A percentile compares a stretch with the other conserved stretches of the same genome.
Evolutionary conservation across 148 eudicot genomes (phyloP).

Genomic region (Nepenthes mirabilis): DNA sequence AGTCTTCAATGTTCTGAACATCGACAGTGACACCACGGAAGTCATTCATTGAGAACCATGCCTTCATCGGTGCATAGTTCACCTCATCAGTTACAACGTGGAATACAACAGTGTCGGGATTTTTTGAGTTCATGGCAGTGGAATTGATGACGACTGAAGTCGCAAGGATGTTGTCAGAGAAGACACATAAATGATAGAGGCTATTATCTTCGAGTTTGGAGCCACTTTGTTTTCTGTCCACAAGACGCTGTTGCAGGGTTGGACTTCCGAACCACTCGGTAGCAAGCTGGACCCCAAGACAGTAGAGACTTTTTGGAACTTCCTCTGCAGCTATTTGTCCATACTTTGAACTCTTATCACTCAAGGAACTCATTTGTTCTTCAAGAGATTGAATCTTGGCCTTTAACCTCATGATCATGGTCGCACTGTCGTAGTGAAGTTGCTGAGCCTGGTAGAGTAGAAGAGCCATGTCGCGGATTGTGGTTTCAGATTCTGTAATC

Average conservation of each 20-base stretch:
- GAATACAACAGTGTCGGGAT: slow-evolving; percentile 16
- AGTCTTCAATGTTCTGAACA: slow-evolving; percentile 18
- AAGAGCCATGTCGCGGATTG: slow-evolving; percentile 7
- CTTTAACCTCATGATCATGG: slow-evolving; percentile 17
- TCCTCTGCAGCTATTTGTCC: slow-evolving; percentile 22
- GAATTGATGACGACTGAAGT: slow-evolving; percentile 20
- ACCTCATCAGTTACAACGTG: slow-evolving; percentile 23
- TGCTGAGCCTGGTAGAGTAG: slow-evolving; percentile 17
- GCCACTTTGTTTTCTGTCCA: background rate
- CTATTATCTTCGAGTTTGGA: slow-evolving; percentile 11
- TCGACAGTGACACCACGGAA: slow-evolving; percentile 18
- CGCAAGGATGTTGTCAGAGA: slow-evolving; percentile 15
- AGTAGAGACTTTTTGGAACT: slow-evolving; percentile 13
- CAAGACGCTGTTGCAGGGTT: slow-evolving; percentile 1
- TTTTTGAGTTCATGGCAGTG: slow-evolving; percentile 11
- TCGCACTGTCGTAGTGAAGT: slow-evolving; percentile 16
- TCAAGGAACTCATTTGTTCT: slow-evolving; percentile 8
- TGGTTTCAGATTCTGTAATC: slow-evolving; percentile 9
- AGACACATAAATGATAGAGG: slow-evolving; percentile 11
- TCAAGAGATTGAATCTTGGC: slow-evolving; percentile 16
- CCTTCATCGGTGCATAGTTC: slow-evolving; percentile 21
- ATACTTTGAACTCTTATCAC: slow-evolving; percentile 10
- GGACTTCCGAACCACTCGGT: slow-evolving; percentile 9
- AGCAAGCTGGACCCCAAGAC: slow-evolving; percentile 11
- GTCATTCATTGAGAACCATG: slow-evolving; percentile 13